These are phyloP conservation scores for Waitea zeae DNA, from an alignment of 1,284 basidiomycete species.

Conservation along the genomic window DNA sequence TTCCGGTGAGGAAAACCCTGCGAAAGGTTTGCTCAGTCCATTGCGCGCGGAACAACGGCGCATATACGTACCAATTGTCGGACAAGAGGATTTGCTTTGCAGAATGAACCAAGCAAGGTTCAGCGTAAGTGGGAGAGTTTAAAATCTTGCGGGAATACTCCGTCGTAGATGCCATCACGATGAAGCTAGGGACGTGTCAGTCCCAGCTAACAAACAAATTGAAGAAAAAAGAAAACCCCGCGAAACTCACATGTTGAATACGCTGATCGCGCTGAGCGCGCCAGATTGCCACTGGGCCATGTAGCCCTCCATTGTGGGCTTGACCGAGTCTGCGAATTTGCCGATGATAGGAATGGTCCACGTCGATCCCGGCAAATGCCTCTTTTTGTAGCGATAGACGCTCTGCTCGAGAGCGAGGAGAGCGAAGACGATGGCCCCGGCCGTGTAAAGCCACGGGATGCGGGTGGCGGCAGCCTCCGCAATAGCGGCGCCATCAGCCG, in stretches of 20 bases:
- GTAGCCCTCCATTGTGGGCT: slow-evolving; percentile 80
- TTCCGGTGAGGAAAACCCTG: slow-evolving; percentile 95
- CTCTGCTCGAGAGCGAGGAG: slow-evolving; percentile 69
- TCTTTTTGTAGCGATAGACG: slow-evolving; percentile 78
- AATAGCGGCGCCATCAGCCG: slow-evolving; percentile 7
- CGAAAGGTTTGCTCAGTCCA: slow-evolving; percentile 1
- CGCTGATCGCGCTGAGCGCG: slow-evolving; percentile 70
- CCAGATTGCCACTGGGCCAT: slow-evolving; percentile 81
- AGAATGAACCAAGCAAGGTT: slow-evolving; percentile 88
- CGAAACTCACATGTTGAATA: slow-evolving; percentile 81
- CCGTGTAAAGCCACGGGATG: slow-evolving; percentile 47
- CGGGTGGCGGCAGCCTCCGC: slow-evolving; percentile 26
- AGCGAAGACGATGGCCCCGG: slow-evolving; percentile 37
- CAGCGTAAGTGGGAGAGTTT: slow-evolving; percentile 78
- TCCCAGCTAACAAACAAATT: slow-evolving; percentile 3
- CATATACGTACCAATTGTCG: slow-evolving; percentile 69
- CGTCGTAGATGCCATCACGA: slow-evolving; percentile 90
- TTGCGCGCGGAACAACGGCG: slow-evolving; percentile 2
- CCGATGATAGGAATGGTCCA: slow-evolving; percentile 95
- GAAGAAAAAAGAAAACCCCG: background rate
- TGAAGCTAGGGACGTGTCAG: slow-evolving; percentile 45
- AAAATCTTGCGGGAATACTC: slow-evolving; percentile 85
- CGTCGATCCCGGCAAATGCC: slow-evolving; percentile 64
- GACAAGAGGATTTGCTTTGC: slow-evolving; percentile 79
- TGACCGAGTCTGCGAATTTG: slow-evolving; percentile 80